phyloP scores from a whole-genome alignment of 345 rosid genomes.

The Populus davidiana region DNA sequence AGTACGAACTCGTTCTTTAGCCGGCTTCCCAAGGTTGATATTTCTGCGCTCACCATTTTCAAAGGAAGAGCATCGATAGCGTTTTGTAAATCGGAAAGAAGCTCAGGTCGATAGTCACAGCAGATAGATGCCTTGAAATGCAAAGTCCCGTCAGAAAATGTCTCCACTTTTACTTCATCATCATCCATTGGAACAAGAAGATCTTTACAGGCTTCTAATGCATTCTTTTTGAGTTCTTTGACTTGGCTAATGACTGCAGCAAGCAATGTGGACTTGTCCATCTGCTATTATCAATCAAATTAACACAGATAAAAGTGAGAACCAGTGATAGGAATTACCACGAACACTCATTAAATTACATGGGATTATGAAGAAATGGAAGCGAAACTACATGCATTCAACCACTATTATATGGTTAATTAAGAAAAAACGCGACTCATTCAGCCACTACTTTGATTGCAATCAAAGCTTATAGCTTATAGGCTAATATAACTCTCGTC shows the following conservation, averaged over 20 bases:
- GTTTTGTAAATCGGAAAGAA: conserved; percentile 37
- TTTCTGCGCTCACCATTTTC: conserved; percentile 35
- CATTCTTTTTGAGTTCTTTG: conserved; percentile 36
- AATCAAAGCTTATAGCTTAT: background rate
- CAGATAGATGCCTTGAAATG: conserved; percentile 43
- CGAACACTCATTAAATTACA: background rate
- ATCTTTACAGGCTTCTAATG: conserved; percentile 33
- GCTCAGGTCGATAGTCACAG: conserved; percentile 40
- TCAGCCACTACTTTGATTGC: background rate
- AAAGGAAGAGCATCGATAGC: conserved; percentile 38
- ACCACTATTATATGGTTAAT: conserved; percentile 3
- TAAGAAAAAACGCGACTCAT: background rate
- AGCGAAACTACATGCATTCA: background rate
- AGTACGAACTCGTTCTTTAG: conserved; percentile 35
- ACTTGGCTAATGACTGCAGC: conserved; percentile 38
- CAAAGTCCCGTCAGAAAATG: conserved; percentile 17
- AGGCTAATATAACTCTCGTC: background rate
- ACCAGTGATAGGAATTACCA: background rate
- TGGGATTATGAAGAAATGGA: background rate
- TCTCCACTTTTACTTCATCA: conserved; percentile 47
- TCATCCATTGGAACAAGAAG: conserved; percentile 41
- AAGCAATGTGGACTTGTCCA: conserved; percentile 58
- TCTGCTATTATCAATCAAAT: conserved; percentile 21
- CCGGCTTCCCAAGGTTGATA: conserved; percentile 42
- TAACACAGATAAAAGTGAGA: background rate